Base-by-base conservation (phyloP, 2,329 filamentous ascomycete genomes). In the Claviceps capensis region DNA sequence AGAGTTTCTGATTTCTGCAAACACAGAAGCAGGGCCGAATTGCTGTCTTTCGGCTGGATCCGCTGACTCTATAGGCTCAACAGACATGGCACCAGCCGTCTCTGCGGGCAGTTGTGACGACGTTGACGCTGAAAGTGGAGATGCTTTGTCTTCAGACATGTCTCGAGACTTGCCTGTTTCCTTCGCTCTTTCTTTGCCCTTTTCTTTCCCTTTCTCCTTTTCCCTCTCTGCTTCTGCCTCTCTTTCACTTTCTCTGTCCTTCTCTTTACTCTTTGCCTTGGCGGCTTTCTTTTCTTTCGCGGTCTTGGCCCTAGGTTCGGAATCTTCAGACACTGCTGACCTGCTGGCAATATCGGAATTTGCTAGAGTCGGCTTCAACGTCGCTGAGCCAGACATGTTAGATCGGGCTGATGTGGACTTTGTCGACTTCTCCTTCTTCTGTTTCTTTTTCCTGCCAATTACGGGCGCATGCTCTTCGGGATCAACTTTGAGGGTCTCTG, bases 381-480 rank as follows among this genome's bases (percentile, higher is more conserved):
- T 9, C 8, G 44, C 19, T 13, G 48, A 17, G 23, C 30, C 23
- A 5, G 38, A 50, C 19, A 54, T 42, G 16, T 50, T 52, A 37
- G 59, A 8, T 16, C 56, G 54, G 13, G 50, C 5, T 4, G 51
- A 43, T 17, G 58, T 11, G 13, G 59, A 50, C 44, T 66, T 65
- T 7, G 51, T 37, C 14, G 66, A 65, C 60, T 79, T 83, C 59
- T 85, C 81, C 68, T 88, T 91, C 73, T 86, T 89, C 64, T 86
- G 80, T 69, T 91, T 93, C 73, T 88, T 91, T 73, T 89, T 89
- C 50, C 87, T 79, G 37, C 85, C 85, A 48, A 88, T 65, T 42
- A 94, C 85, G 0, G 88, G 87, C 7, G 81, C 87, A 57, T 79
- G 77, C 57, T 80, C 76, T 49, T 78, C 72, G 13, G 73, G 65